Evolutionary conservation across 2,329 filamentous ascomycete genomes (phyloP), one percentile per base, ranked within the genome.

Genomic region (Trichothecium roseum): DNA sequence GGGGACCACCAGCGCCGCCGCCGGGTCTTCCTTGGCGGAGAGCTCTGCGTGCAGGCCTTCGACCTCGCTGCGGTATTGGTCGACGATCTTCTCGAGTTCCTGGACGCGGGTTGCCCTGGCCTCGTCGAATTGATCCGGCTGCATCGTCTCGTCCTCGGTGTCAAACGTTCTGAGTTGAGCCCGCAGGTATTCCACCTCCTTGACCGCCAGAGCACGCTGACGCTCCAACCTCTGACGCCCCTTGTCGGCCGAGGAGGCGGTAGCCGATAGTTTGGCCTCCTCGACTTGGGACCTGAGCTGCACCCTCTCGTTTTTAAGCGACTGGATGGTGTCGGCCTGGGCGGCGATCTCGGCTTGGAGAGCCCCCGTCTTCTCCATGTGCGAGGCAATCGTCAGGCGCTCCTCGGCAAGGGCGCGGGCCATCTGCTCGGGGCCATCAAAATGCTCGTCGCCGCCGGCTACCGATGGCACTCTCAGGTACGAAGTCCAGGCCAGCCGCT

Each of bases 121-220:
- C 45, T 82, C 74, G 49, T 98, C 85, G 36, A 83, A 81, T 30
- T 74, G 78, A 24, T 86, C 84, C 0, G 84, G 77, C 37, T 89
- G 78, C 62, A 95, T 83, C 1, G 88, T 88, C 36, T 78, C 75
- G 49, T 96, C 88, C 56, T 98, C 91, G 1, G 77, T 74, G 49
- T 96, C 85, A 40, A 93, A 82, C 0, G 84, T 81, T 59, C 88
- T 88, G 37, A 96, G 70, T 56, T 98, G 91, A 1, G 86, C 89
- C 16, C 91, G 83, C 6, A 98, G 71, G 53, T 94, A 94, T 46
- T 95, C 88, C 1, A 91, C 85, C 54, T 98, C 93, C 52, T 95
- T 95, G 17, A 86, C 70, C 0, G 88, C 86, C 7, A 98, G 70
- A 1, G 72, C 75, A 39, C 85, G 83, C 53, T 96, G 89, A 39